Base-by-base conservation (phyloP, 805 yeast species). In the Lachancea lanzarotensis region DNA sequence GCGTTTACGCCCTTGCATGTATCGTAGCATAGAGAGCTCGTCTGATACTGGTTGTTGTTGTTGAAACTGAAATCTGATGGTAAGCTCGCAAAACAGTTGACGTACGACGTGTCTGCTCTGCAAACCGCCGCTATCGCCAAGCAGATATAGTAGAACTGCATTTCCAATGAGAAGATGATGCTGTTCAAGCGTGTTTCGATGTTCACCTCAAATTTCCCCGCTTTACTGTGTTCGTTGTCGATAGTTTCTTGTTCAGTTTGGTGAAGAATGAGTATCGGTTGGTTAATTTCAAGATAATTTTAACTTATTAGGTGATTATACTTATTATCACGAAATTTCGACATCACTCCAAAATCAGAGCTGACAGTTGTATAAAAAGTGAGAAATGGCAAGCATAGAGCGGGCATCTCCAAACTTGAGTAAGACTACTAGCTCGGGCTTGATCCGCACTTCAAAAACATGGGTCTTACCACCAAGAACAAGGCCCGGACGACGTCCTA, bases 381-480 rank as follows among this genome's bases (percentile, higher is more conserved):
- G 38, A 33, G 33, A 43, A 36, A 15, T 43, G 40, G 35, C 43
- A 17, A 38, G 35, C 10, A n/a, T 47, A 40, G 32, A 34, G 30
- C 50, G 45, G 17, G 38, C 12, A 18, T 38, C 30, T 9, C 20
- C 22, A 15, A 19, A 19, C 3, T 16, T 12, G 19, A 36, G 19
- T 17, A 20, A 30, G 17, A n/a, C 32, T 1, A n/a, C 32, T 3
- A 37, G 19, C 17, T 32, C 39, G 8, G 29, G 40, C 18, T 32
- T 22, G 31, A 17, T 40, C 3, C 45, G 38, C 29, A 42, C 52
- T 2, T 81, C 88, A 37, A 82, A 77, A 55, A 79, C 78, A 57
- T 85, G 90, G 88, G 86, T 81, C 15, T 66, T 84, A 16, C 95
- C 91, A 3, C 90, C 90, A 12, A 69, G 91, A 46, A 86, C 89